Evolutionary conservation across 768 basidiomycete genomes (phyloP).

Genomic region (Steccherinum ochraceum): DNA sequence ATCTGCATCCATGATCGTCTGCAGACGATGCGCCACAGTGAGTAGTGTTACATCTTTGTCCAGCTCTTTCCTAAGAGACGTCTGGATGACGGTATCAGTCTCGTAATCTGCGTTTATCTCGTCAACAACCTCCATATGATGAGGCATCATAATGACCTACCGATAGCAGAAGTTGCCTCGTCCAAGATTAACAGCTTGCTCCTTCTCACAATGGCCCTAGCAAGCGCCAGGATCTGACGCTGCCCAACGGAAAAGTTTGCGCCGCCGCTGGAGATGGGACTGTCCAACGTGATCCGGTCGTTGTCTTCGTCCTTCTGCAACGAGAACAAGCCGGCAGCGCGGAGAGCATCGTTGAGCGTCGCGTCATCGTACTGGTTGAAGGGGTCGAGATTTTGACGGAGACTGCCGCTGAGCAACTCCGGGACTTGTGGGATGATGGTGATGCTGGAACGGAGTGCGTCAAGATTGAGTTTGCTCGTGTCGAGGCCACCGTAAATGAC

Average conservation of each 20-base stretch:
- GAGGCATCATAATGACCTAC: too few relatives aligned
- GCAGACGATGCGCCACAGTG: constrained; percentile 55
- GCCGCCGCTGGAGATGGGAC: constrained; percentile 36
- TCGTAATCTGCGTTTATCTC: constrained; percentile 38
- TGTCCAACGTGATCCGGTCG: constrained; percentile 37
- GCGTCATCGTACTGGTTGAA: constrained; percentile 50
- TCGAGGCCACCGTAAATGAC: constrained; percentile 46
- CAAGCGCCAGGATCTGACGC: constrained; percentile 53
- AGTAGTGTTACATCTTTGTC: constrained; percentile 41
- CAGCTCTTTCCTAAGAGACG: constrained; percentile 42
- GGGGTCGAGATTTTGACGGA: constrained; percentile 57
- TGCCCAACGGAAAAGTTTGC: constrained; percentile 50
- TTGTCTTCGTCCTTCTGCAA: constrained; percentile 32
- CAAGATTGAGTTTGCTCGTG: constrained; percentile 42
- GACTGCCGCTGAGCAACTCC: constrained; percentile 47
- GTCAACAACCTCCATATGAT: background rate
- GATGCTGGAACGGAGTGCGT: constrained; percentile 44
- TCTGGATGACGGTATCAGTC: constrained; percentile 53
- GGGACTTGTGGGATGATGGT: constrained; percentile 57
- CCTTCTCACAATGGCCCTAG: constrained; percentile 50
- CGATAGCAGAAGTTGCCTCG: constrained; percentile 46
- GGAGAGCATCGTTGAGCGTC: constrained; percentile 40
- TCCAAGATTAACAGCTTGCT: constrained; percentile 55
- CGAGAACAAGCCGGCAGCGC: constrained; percentile 40
- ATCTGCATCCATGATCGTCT: constrained; percentile 58